Base-by-base conservation (phyloP, 768 basidiomycete species). In the Mycena rebaudengoi region DNA sequence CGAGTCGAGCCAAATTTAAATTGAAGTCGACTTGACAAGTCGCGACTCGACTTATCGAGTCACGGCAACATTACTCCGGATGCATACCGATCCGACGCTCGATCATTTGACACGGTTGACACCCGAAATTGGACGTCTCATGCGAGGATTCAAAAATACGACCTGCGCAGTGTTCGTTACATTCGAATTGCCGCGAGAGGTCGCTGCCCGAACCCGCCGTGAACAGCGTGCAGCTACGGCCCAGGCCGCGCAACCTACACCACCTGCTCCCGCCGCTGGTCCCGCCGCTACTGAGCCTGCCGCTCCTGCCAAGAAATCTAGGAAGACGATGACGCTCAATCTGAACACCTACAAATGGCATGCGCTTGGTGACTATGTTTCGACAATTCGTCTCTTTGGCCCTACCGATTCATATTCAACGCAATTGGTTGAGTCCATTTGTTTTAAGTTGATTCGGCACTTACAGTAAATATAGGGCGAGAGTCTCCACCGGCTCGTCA, bases 401-500 rank as follows among this genome's bases (percentile, higher is more conserved):
- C 72, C 74, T 0, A 72, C 57, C 5, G 75, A 74, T 43, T 69
- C 58, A 0, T 76, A 70, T 51, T 69, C 69, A 5, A 71, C 67
- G 0, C 62, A 66, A 18, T 32, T 60, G 7, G 72, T 74, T 30
- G n/a, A 69, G 66, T 21, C 21, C 4, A 35, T 41, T 41, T 44
- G 5, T 11, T 7, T 11, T 39, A 7, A 23, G 2, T 29, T 4
- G 21, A 23, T 10, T 8, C 7, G 7, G 26, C 20, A 33, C 29
- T 23, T 13, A 44, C 7, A 26, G n/a, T n/a, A 16, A 6, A 5
- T 29, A 40, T 54, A 84, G 82, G 80, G 81, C 0, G 82, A 86
- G 59, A 73, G 79, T 0, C 75, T 80, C n/a, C 84, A 85, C 56
- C 65, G 72, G 0, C 62, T 70, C 0, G 69, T 80, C 11, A 85